Evolutionary conservation across 2,329 filamentous ascomycete genomes (phyloP).

Genomic region (Harringtonia aguacate): DNA sequence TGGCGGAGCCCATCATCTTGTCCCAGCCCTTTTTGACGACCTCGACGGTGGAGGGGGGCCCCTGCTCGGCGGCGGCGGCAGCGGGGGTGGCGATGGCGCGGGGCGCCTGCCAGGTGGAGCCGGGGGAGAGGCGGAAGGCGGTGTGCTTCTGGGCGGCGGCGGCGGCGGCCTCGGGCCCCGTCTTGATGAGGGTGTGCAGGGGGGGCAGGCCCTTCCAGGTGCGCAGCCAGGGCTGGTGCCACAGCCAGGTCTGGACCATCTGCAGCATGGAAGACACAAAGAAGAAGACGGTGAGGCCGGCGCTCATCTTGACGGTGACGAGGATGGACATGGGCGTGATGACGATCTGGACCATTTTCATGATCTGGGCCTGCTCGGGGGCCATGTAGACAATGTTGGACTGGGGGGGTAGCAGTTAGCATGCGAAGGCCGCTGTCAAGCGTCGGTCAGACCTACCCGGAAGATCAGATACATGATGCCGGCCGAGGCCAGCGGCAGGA

Average conservation of each 20-base stretch:
- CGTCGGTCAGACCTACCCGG: too few relatives aligned
- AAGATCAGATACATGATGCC: constrained; percentile 46
- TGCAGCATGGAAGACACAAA: constrained; percentile 27
- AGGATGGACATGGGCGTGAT: constrained; percentile 20
- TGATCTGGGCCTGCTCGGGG: constrained; percentile 21
- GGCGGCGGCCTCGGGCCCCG: neutral
- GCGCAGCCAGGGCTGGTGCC: constrained; percentile 29
- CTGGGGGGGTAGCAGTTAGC: constrained; percentile 3
- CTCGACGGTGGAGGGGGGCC: constrained; percentile 7
- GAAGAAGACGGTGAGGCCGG: constrained; percentile 55
- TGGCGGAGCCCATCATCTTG: constrained; percentile 11
- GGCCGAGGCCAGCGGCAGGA: constrained; percentile 57
- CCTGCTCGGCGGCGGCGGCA: constrained; percentile 7
- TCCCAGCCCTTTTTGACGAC: constrained; percentile 11
- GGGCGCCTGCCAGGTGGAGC: constrained; percentile 20
- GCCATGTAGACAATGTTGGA: constrained; percentile 22
- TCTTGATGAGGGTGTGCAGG: constrained; percentile 8
- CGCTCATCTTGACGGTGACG: constrained; percentile 35
- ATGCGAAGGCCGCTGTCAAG: too few relatives aligned
- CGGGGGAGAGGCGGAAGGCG: constrained; percentile 7
- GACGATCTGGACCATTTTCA: constrained; percentile 23
- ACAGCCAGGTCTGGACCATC: constrained; percentile 30
- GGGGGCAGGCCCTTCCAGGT: constrained; percentile 25
- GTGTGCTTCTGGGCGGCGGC: neutral
- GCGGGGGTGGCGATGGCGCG: constrained; percentile 14